Evolutionary conservation across 768 basidiomycete species (phyloP).

Genomic region (Termitomyces titanicus): DNA sequence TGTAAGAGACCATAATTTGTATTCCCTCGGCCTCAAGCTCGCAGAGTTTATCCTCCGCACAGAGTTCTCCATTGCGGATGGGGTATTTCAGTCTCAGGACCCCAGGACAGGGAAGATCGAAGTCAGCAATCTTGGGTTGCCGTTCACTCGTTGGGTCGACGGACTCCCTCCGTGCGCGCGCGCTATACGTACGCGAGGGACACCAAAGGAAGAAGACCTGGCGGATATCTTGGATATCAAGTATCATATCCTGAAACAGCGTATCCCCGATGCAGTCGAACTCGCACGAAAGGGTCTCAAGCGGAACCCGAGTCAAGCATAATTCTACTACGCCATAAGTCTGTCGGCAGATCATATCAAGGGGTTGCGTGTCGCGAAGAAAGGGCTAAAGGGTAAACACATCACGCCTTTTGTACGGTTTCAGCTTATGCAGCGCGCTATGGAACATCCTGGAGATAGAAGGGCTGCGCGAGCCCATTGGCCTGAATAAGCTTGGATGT

Average conservation of each 20-base stretch:
- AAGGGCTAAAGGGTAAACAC: slow-evolving; percentile 56
- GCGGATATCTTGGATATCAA: slow-evolving; percentile 70
- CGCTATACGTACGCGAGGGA: slow-evolving; percentile 45
- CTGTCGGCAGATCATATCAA: slow-evolving; percentile 42
- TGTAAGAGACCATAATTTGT: slow-evolving; percentile 45
- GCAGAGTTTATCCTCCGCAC: slow-evolving; percentile 49
- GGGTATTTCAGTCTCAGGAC: slow-evolving; percentile 45
- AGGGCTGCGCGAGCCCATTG: slow-evolving; percentile 16
- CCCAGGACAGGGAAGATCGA: slow-evolving; percentile 38
- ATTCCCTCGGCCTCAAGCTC: slow-evolving; percentile 46
- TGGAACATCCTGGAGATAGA: slow-evolving; percentile 54
- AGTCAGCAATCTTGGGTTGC: slow-evolving; percentile 44
- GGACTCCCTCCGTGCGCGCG: slow-evolving; percentile 56
- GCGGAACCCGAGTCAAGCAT: slow-evolving; percentile 56
- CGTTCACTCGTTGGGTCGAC: slow-evolving; percentile 58
- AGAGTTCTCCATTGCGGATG: slow-evolving; percentile 61
- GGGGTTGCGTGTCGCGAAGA: slow-evolving; percentile 62
- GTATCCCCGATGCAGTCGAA: slow-evolving; percentile 43
- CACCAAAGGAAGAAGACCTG: slow-evolving; percentile 39
- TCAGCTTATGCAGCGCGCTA: slow-evolving; percentile 57
- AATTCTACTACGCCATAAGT: slow-evolving; percentile 62
- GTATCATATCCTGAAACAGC: slow-evolving; percentile 44
- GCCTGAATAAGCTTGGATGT: neutral
- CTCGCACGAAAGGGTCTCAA: slow-evolving; percentile 44
- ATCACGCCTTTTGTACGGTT: slow-evolving; percentile 54